Base-by-base conservation (phyloP, 1,284 basidiomycete species). In the Ceratobasidium sp. region DNA sequence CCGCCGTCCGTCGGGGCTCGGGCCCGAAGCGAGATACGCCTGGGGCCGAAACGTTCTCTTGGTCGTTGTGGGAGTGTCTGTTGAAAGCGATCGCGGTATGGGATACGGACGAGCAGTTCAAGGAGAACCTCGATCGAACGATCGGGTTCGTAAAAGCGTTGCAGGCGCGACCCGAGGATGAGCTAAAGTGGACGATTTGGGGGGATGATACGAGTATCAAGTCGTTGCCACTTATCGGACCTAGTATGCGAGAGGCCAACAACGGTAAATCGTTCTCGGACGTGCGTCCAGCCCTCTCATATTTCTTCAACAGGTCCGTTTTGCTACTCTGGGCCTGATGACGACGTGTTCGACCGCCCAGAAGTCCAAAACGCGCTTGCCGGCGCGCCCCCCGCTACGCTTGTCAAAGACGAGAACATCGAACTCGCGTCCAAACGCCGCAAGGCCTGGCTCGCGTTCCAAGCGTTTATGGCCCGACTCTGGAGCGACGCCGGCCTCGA, bases 31-130 rank as follows among this genome's bases (percentile, higher is more conserved):
- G 68, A 8, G 68, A 71, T 22, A 71, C 68, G 16, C 68, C 68
- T 24, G 68, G 68, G n/a, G 68, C 46, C 43, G 68, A 71, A 27
- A 71, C 68, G 24, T 71, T 71, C n/a, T 58, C 41, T 59, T 71
- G 68, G 68, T 31, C 53, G 24, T 31, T 58, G 53, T 71, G 68
- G 68, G 68, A 71, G 41, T 22, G 13, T 29, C 27, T 53, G 22
- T 31, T 71, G 24, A 58, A 31, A 16, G 68, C 37, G 7, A 59
- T 59, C 8, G 37, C 37, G 11, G n/a, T 14, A 11, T 71, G 68
- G 53, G 41, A 62, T 62, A 24, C 61, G 19, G 56, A 71, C 6
- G 34, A 27, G 16, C 16, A 7, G 14, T 14, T 46, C 22, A 29
- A 2, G 14, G 19, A 41, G 22, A 71, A 59, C 27, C 37, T 71